Base-by-base conservation (phyloP, 106 monocot genomes). In the Posidonia australis region DNA sequence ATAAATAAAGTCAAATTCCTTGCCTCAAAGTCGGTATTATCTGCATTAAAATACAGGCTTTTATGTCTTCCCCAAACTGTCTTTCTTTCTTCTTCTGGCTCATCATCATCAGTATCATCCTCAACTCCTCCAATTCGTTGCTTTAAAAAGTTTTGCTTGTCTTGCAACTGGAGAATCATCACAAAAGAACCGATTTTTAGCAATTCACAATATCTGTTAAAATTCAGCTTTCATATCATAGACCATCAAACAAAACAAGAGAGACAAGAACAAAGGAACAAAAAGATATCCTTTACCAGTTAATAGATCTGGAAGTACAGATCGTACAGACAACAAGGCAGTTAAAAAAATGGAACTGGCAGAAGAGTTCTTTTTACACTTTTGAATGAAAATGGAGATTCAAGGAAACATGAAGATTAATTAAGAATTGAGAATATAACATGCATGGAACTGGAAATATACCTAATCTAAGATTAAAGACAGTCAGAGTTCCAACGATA, bases 1-100 rank as follows among this genome's bases (percentile, higher is more conserved):
- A 44, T 44, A 44, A 25, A 14, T 26, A 20, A 0, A 21, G 0
- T 21, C 6, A 29, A 51, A 22, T 0, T 42, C 13, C 32, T 52
- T 63, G 74, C 87, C 84, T 87, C 91, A 68, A 73, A 76, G 53
- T 86, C 83, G 71, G 76, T 46, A 73, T 85, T 85, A 31, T 88
- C 92, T 23, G 74, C 85, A 75, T 55, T 51, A 74, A 88, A 86
- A 72, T 88, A 85, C 36, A 61, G 49, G 21, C 51, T 65, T 60
- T 83, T 92, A n/a, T 68, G 77, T 56, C 83, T 74, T 42, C 87
- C 88, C 88, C 88, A 88, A 10, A 55, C 52, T 43, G 69, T 60
- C 46, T 72, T 80, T 60, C 60, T 76, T 63, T 74, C 65, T 68
- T 71, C 79, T 58, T 75, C 79, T 14, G 76, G 54, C 14, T 85